phyloP scores from a whole-genome alignment of 2,329 filamentous ascomycete species.

The Botryosphaeria dothidea region DNA sequence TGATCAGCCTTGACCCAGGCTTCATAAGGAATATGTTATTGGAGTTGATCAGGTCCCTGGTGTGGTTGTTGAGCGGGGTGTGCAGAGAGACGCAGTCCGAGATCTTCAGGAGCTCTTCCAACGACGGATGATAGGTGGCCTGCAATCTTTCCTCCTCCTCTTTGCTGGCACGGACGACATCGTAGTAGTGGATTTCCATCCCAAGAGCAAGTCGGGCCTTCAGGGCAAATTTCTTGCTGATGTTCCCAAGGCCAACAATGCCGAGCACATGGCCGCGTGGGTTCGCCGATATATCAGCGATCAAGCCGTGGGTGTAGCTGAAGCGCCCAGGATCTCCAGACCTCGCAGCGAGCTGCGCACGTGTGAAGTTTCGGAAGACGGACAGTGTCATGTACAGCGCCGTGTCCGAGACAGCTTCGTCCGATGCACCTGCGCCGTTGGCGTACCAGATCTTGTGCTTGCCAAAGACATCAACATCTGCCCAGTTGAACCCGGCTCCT shows the following conservation, averaged over 20 bases:
- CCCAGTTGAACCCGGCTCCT: constrained; percentile 25
- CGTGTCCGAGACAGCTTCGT: constrained; percentile 48
- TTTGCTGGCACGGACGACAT: constrained; percentile 17
- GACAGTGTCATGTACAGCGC: constrained; percentile 45
- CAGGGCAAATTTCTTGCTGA: constrained; percentile 39
- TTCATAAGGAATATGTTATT: constrained; percentile 25
- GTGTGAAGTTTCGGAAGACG: constrained; percentile 23
- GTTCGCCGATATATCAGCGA: constrained; percentile 18
- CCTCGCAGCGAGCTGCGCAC: constrained; percentile 21
- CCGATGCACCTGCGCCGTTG: constrained; percentile 46
- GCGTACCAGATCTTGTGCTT: constrained; percentile 34
- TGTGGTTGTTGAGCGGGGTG: constrained; percentile 31
- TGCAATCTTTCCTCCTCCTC: constrained; percentile 33
- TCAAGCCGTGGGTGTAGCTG: constrained; percentile 18
- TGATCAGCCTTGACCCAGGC: constrained; percentile 33
- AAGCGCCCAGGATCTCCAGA: constrained; percentile 20
- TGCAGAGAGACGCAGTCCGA: constrained; percentile 40
- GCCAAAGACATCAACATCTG: constrained; percentile 22
- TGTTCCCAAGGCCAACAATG: constrained; percentile 22
- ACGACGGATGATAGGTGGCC: constrained; percentile 30
- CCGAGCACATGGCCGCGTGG: constrained; percentile 22
- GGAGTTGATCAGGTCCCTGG: constrained; percentile 43
- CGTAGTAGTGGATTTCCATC: constrained; percentile 24
- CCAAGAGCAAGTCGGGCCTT: constrained; percentile 21
- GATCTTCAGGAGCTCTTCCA: constrained; percentile 30